Percentiles rank a stretch among this genome's conserved stretches.
phyloP scores from a whole-genome alignment of 139 green algal species.

The Micractinium conductrix region DNA sequence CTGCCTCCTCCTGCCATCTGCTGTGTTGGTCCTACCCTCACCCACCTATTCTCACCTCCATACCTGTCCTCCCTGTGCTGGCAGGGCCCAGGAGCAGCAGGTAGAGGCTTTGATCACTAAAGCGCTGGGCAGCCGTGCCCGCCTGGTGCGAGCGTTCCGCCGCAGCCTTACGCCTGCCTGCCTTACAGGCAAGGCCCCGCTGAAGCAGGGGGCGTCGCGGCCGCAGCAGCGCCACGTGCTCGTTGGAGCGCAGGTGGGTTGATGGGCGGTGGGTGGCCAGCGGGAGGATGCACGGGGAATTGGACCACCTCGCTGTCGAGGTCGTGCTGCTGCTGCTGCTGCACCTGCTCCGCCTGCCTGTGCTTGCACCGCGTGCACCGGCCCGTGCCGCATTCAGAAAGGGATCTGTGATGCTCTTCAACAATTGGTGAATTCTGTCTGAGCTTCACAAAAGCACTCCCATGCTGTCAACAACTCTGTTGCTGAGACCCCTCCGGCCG shows the following conservation, averaged over 20 bases:
- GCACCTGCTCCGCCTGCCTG: conserved; percentile 1
- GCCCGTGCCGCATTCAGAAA: not conserved
- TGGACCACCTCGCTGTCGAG: no score
- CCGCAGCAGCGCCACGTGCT: conserved; percentile 40
- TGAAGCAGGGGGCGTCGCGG: not conserved
- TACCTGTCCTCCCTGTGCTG: not conserved
- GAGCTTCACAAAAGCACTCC: not conserved
- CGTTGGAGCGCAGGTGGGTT: conserved; percentile 30
- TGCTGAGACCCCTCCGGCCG: conserved; percentile 5
- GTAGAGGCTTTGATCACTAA: conserved; percentile 57
- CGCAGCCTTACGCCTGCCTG: not conserved
- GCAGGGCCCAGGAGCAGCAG: not conserved
- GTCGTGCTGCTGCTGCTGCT: not conserved
- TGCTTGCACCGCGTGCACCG: not conserved
- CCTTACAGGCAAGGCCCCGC: not conserved
- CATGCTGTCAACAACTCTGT: conserved; percentile 7
- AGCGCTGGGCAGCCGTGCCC: conserved; percentile 59
- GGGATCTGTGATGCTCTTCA: not conserved
- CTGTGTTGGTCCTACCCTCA: no score
- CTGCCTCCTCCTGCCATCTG: no score
- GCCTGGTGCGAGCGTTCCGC: conserved; percentile 56
- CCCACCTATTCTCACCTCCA: not conserved
- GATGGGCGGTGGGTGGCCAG: no score
- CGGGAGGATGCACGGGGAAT: no score
- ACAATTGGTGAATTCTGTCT: conserved; percentile 33